Percentiles rank a stretch among this genome's conserved stretches.
phyloP scores from a whole-genome alignment of 106 monocot genomes.

The Dactylorhiza incarnata region DNA sequence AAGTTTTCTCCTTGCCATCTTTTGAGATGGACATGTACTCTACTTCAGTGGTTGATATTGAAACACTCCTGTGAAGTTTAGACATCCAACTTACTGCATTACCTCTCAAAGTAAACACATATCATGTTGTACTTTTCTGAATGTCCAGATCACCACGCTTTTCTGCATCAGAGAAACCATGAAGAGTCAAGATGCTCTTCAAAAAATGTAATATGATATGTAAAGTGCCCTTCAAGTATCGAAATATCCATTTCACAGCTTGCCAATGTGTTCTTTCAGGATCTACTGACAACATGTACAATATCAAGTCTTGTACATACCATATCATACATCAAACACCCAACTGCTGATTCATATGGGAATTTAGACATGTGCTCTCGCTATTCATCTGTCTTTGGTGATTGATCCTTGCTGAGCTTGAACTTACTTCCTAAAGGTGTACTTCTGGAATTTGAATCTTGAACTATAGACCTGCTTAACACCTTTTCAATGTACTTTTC shows the following conservation, averaged over 20 bases:
- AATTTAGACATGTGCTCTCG: background rate
- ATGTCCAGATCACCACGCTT: constrained; percentile 12
- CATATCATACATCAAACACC: background rate
- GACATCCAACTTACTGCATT: constrained; percentile 5
- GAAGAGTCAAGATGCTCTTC: background rate
- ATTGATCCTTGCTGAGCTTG: background rate
- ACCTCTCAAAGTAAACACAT: constrained; percentile 5
- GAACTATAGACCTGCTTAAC: background rate
- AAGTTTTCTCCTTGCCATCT: constrained; percentile 9
- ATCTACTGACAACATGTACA: background rate
- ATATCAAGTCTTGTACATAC: constrained; percentile 9
- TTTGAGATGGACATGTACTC: background rate
- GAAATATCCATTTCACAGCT: constrained; percentile 10
- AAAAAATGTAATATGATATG: constrained; percentile 4
- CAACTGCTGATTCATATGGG: background rate
- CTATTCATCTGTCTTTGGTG: background rate
- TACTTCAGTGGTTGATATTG: constrained; percentile 1
- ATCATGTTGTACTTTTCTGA: background rate
- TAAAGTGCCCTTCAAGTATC: constrained; percentile 1
- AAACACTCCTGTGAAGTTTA: background rate
- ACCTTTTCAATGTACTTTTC: background rate
- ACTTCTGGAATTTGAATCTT: background rate
- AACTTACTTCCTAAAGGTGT: background rate
- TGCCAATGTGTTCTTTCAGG: background rate
- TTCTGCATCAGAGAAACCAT: constrained; percentile 9